Conservation (phyloP, 2,329 filamentous ascomycete genomes). For the Gnomoniopsis smithogilvyi region DNA sequence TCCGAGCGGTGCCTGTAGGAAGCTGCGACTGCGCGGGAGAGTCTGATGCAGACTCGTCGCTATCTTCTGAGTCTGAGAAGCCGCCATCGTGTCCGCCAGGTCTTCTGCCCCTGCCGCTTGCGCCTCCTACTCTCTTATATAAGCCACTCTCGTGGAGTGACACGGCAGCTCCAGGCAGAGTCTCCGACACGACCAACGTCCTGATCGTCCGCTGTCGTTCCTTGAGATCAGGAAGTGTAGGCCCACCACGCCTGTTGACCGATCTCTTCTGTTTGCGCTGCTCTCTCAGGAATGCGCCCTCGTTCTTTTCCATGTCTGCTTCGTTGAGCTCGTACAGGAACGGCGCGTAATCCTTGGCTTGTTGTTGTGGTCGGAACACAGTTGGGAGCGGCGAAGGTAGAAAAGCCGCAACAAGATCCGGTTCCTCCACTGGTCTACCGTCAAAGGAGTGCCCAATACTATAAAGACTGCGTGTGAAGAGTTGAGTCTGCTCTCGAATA, state of each 20-base stretch:
- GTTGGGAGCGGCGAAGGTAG: conserved; percentile 77
- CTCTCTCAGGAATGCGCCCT: conserved; percentile 89
- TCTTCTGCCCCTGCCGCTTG: conserved; percentile 45
- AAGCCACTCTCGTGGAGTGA: conserved; percentile 81
- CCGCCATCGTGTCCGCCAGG: conserved; percentile 62
- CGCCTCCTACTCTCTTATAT: conserved; percentile 71
- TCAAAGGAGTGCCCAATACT: conserved; percentile 94
- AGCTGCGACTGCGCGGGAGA: conserved; percentile 78
- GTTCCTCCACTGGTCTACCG: conserved; percentile 86
- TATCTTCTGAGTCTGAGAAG: conserved; percentile 83
- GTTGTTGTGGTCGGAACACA: conserved; percentile 86
- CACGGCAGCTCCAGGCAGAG: conserved; percentile 81
- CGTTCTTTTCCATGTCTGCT: conserved; percentile 82
- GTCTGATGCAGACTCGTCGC: conserved; percentile 81
- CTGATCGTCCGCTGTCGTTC: conserved; percentile 91
- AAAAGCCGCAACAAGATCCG: conserved; percentile 82
- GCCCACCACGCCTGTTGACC: conserved; percentile 88
- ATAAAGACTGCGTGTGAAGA: conserved; percentile 92
- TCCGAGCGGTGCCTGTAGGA: conserved; percentile 71
- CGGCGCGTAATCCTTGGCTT: conserved; percentile 90
- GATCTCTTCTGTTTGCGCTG: conserved; percentile 93
- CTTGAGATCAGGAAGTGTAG: conserved; percentile 91
- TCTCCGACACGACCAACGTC: conserved; percentile 87
- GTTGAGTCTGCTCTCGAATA: conserved; percentile 91
- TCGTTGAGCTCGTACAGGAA: conserved; percentile 94